Conservation (phyloP, 75 land plant species). For the Sequoiadendron giganteum region DNA sequence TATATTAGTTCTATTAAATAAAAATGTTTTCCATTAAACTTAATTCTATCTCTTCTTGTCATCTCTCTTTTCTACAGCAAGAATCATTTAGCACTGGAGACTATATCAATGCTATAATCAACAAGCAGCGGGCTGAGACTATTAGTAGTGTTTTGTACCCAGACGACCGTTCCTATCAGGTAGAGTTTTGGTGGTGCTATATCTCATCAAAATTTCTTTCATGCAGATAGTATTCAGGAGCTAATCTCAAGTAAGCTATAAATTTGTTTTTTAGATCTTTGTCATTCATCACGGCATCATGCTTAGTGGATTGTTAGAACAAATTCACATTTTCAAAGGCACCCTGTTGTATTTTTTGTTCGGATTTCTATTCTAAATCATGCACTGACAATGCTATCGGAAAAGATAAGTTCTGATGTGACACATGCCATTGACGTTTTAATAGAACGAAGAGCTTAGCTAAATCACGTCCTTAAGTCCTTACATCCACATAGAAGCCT, state of each 20-base stretch:
- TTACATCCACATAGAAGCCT: background rate
- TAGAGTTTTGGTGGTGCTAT: conserved; percentile 1
- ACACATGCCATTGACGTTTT: background rate
- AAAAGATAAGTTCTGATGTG: background rate
- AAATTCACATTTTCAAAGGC: background rate
- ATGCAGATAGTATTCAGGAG: background rate
- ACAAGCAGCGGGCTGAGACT: conserved; percentile 72
- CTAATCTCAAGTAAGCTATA: background rate
- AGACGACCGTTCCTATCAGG: conserved; percentile 86
- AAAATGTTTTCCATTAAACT: background rate
- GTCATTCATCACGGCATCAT: background rate
- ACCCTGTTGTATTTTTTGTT: background rate
- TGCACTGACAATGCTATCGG: background rate
- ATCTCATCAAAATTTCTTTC: no score
- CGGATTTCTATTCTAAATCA: background rate
- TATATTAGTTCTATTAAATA: conserved; percentile 46
- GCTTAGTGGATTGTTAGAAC: background rate
- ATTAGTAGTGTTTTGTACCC: conserved; percentile 74
- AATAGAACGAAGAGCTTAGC: background rate
- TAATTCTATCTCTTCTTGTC: background rate
- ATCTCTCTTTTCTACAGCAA: conserved; percentile 23
- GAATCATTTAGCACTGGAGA: conserved; percentile 79
- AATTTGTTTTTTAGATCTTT: background rate
- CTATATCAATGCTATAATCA: conserved; percentile 64
- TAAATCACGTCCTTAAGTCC: background rate